Base-by-base conservation (phyloP, 352 stramenopile genomes). In the Phytophthora ohioensis region DNA sequence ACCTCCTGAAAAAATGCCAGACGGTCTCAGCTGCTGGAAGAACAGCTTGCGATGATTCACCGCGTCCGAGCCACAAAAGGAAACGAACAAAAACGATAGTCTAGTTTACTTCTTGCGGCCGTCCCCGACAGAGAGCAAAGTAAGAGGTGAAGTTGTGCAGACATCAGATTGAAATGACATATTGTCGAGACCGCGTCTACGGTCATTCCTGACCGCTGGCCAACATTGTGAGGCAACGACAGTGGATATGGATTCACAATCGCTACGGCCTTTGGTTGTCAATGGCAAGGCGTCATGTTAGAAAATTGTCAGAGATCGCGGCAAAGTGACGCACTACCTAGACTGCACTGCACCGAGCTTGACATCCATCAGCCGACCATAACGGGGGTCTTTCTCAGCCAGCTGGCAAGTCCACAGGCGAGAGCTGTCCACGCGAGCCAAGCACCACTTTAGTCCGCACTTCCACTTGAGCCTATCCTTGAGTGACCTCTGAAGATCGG, bases 301-400 rank as follows among this genome's bases (percentile, higher is more conserved):
- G 21, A 27, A 27, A 27, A 27, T 27, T 27, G 21, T 27, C 21
- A 27, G 21, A 27, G 1, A 27, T 27, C 21, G 17, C 10, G 46
- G 10, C 46, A 53, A 53, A 17, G 7, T 31, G 17, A 5, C 12
- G 42, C 12, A 6, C 21, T 53, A 36, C 36, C 11, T 27, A 27
- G 21, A 27, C 21, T 27, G 6, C 45, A 42, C 57, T 46, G 17
- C 41, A 42, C n/a, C n/a, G 38, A 31, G 2, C 51, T 43, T 42
- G 62, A 41, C 21, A 73, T 69, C 59, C 58, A 69, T 60, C 52
- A 70, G 52, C 51, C 36, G 38, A 59, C 39, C 51, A 43, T 12
- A 10, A n/a, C 13, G 1, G 27, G 15, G 59, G 38, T 73, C 66
- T 73, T 73, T 73, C 66, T 73, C 46, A 73, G 66, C 49, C 67